phyloP scores from a whole-genome alignment of 169 alveolate genomes.

The Plasmodium inui region DNA sequence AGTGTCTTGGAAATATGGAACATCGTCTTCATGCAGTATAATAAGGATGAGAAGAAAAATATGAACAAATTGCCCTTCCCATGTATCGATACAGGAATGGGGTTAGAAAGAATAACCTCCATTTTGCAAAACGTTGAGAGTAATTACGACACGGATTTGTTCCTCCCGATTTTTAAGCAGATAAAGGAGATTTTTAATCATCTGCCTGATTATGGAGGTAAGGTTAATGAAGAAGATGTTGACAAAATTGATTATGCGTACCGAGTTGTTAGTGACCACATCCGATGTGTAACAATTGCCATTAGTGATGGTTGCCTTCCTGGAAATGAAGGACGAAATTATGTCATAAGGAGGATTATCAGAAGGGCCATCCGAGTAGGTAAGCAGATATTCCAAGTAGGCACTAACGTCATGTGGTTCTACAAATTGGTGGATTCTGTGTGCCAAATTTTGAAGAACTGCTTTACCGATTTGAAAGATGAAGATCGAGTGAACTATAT shows the following conservation, averaged over 20 bases:
- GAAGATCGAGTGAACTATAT: constrained; percentile 86
- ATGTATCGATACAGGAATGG: constrained; percentile 97
- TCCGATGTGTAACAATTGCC: constrained; percentile 93
- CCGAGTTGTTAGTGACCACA: constrained; percentile 95
- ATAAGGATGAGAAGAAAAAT: constrained; percentile 89
- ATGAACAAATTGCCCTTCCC: constrained; percentile 91
- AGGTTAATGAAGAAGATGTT: constrained; percentile 88
- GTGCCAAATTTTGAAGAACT: constrained; percentile 85
- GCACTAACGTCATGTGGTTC: constrained; percentile 88
- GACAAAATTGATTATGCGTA: constrained; percentile 92
- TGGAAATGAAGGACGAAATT: constrained; percentile 93
- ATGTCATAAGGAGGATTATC: constrained; percentile 93
- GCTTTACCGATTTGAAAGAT: constrained; percentile 88
- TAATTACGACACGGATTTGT: constrained; percentile 95
- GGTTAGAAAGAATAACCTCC: constrained; percentile 94
- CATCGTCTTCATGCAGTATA: constrained; percentile 95
- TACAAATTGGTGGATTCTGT: constrained; percentile 90
- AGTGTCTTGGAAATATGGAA: constrained; percentile 96
- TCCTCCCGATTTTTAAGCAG: constrained; percentile 88
- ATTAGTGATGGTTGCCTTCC: constrained; percentile 94
- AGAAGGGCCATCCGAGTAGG: constrained; percentile 94
- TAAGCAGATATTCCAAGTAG: constrained; percentile 81
- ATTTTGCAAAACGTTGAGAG: constrained; percentile 88
- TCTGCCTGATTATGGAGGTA: constrained; percentile 88
- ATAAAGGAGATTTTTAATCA: constrained; percentile 84